A percentile compares a stretch with the other conserved stretches of the same genome.
phyloP scores from a whole-genome alignment of 768 basidiomycete species.

The Auricularia cornea region DNA sequence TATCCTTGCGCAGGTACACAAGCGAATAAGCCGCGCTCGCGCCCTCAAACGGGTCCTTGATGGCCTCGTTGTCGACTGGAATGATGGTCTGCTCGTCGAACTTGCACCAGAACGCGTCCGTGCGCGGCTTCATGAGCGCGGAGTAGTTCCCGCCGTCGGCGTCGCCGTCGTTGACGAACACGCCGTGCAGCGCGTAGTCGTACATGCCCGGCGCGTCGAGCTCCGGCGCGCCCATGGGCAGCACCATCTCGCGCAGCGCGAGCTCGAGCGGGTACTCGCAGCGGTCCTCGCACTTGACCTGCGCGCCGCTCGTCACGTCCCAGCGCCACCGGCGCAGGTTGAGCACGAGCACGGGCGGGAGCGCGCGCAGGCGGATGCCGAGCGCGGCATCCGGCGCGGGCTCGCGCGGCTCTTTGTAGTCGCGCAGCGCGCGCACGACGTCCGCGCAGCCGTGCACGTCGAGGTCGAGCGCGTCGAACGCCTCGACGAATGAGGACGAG shows the following conservation, averaged over 20 bases:
- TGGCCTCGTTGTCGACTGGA: neutral
- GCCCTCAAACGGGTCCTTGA: neutral
- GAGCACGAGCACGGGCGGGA: neutral
- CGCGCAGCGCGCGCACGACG: neutral
- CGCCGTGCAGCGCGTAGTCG: conserved; percentile 1
- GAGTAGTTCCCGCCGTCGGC: neutral
- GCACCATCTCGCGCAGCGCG: neutral
- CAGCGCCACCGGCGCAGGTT: neutral
- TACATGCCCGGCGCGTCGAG: neutral
- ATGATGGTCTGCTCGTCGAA: conserved; percentile 1
- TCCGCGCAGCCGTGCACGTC: neutral
- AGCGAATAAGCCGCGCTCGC: neutral
- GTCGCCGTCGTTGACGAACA: neutral
- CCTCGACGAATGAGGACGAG: neutral
- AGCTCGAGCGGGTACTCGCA: conserved; percentile 1
- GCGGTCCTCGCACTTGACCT: neutral
- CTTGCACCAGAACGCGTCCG: conserved; percentile 1
- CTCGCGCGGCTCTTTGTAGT: neutral
- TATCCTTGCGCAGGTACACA: neutral
- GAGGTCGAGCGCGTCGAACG: conserved; percentile 1
- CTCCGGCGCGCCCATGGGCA: neutral
- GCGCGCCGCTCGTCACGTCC: neutral
- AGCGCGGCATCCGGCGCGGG: neutral
- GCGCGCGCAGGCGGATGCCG: neutral
- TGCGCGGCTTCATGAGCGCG: neutral